Conservation (phyloP, 176 grass and related monocot species). For the Ensete glaucum region DNA sequence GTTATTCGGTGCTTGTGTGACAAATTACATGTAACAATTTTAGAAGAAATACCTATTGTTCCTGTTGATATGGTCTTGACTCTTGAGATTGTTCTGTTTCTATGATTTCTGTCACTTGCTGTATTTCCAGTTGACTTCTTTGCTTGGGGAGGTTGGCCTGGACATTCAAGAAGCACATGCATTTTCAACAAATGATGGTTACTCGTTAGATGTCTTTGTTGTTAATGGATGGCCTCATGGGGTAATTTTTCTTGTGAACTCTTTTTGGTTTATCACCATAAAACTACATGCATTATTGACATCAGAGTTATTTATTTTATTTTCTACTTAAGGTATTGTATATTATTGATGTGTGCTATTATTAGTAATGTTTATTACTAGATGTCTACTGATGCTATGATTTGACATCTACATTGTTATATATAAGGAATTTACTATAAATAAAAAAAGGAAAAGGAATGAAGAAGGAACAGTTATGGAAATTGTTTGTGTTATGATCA, state of each 20-base stretch:
- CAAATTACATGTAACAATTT: background rate
- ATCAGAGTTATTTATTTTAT: no score
- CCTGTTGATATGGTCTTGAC: background rate
- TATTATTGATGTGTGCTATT: no score
- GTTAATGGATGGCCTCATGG: constrained; percentile 31
- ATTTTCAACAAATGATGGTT: constrained; percentile 36
- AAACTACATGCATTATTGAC: no score
- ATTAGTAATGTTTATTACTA: no score
- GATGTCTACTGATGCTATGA: no score
- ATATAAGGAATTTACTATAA: no score
- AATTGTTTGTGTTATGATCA: no score
- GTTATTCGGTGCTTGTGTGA: background rate
- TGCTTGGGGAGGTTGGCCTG: constrained; percentile 21
- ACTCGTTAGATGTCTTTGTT: constrained; percentile 40
- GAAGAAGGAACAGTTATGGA: no score
- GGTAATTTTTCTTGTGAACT: constrained; percentile 6
- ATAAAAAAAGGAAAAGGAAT: no score
- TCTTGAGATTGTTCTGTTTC: background rate
- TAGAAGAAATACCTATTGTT: background rate
- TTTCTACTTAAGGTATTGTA: no score
- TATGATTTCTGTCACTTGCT: background rate
- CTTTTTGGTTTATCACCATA: background rate
- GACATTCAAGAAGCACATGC: constrained; percentile 37
- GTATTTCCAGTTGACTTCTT: constrained; percentile 16
- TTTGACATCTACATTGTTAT: no score